Base-by-base conservation (phyloP, 1,284 basidiomycete species). In the Cerrena zonata region DNA sequence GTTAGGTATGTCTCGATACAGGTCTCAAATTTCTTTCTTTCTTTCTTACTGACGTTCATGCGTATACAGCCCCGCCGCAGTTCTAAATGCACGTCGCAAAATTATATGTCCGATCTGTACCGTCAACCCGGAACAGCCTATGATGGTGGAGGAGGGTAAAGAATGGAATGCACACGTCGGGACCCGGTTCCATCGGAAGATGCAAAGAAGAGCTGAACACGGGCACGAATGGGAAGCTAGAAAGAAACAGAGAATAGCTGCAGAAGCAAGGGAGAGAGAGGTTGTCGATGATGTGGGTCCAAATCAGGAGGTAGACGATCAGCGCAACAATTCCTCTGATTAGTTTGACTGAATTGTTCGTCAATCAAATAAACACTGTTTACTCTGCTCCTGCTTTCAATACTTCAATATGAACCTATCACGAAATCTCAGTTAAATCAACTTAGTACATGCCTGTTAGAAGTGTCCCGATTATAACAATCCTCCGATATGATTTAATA, bases 91-190 rank as follows among this genome's bases (percentile, higher is more conserved):
- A 0, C 76, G 84, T 48, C 77, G 70, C 45, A 83, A 85, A 58
- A 60, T 77, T 4, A 67, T 79, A 1, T 97, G 94, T 64, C 64
- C 76, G 1, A 61, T 77, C 1, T 97, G 94, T 62, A 92, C 91
- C 0, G 58, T 63, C 3, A 74, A 91, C 52, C 62, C 73, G 0
- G 64, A 70, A 1, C 69, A 76, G 23, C 93, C 94, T 0, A 75
- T 90, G 49, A 85, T 93, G 76, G 74, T 96, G 12, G 81, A 87
- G 48, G 77, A 81, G 62, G 80, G 80, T 2, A 65, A 69, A 12
- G 78, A 85, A 54, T 89, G 88, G 83, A 73, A 77, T 0, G 67
- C 63, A 0, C 92, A 95, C 66, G 60, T 73, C 34, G 71, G 69
- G 38, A 84, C 82, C 22, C 80, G 79, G 45, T 51, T 68, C 4